Percentiles rank a stretch among this genome's conserved stretches.
Evolutionary conservation across 2,329 filamentous ascomycete genomes (phyloP).

Genomic region (Elsinoe fawcettii): DNA sequence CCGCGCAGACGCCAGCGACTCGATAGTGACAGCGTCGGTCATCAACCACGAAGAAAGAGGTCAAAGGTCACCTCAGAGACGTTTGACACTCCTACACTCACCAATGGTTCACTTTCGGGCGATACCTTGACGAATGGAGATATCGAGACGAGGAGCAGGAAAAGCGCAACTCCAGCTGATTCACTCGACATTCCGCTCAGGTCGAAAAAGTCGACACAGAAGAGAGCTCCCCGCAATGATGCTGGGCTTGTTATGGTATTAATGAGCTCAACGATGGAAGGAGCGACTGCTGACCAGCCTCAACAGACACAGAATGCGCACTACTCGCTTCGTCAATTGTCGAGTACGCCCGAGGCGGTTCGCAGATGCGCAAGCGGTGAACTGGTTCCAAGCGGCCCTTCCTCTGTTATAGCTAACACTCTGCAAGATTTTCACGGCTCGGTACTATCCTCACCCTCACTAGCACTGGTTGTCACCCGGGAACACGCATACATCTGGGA

Average conservation of each 20-base stretch:
- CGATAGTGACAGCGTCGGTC: constrained; percentile 31
- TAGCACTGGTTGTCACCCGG: constrained; percentile 72
- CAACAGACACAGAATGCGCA: constrained; percentile 70
- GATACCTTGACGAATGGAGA: constrained; percentile 27
- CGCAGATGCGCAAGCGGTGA: constrained; percentile 18
- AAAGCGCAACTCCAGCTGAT: constrained; percentile 16
- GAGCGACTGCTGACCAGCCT: background rate
- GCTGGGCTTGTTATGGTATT: constrained; percentile 26
- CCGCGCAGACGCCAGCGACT: constrained; percentile 35
- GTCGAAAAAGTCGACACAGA: constrained; percentile 28
- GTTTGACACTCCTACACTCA: constrained; percentile 20
- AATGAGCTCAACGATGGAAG: background rate
- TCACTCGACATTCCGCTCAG: constrained; percentile 34
- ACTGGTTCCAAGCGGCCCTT: background rate
- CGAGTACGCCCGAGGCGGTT: constrained; percentile 54
- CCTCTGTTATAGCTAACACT: background rate
- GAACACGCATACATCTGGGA: constrained; percentile 85
- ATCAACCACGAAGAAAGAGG: constrained; percentile 34
- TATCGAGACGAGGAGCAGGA: constrained; percentile 9
- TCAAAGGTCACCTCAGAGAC: constrained; percentile 35
- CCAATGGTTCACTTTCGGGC: constrained; percentile 23
- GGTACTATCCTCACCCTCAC: constrained; percentile 53
- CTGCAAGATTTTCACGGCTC: constrained; percentile 32
- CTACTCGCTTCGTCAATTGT: constrained; percentile 78
- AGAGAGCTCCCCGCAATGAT: constrained; percentile 25